Evolutionary conservation across 176 grass and related monocot genomes (phyloP), one percentile per base, ranked within the genome.

Genomic region (Oryza punctata): DNA sequence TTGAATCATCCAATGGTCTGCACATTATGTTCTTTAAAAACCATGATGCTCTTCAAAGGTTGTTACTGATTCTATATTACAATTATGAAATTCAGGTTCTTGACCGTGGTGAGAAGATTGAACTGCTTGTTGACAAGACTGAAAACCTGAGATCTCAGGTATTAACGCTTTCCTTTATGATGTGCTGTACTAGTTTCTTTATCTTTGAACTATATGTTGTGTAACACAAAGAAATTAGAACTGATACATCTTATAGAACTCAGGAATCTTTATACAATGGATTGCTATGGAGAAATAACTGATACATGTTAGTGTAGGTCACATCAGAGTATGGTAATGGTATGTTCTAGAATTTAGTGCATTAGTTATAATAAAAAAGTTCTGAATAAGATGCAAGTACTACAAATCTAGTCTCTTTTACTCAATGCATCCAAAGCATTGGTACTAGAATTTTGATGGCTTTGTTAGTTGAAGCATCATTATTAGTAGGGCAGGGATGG

Each of bases 131-230:
- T 80, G 94, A 94, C 87, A 97, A 97, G 79, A 97, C 94, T 57
- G 94, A 94, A 75, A 94, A 97, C 38, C 89, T 97, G 67, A 89
- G 89, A 64, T 97, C 89, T 71, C 94, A 97, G 94, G 94, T 97
- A 33, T 26, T 40, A 67, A 64, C 1, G 21, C 1, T 59, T 71
- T 78, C 14, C 0, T 70, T 72, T 44, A 43, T 24, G 5, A 81
- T 52, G 46, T 10, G 14, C 57, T 12, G 28, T 38, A 33, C 8
- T 15, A 54, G 19, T 40, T 3, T 24, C 59, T 67, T 74, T 63
- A 15, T 46, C 69, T 85, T 23, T 75, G 37, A n/a, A 70, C 64
- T 19, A 24, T 35, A 6, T 63, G 5, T 24, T 45, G 68, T 4
- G 4, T 65, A 61, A 10, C n/a, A 46, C 35, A 12, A 67, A 59